These are phyloP conservation scores for Protomyces arabidopsidicola DNA, from an alignment of 1,139 yeast genomes.

Conservation along the genomic window DNA sequence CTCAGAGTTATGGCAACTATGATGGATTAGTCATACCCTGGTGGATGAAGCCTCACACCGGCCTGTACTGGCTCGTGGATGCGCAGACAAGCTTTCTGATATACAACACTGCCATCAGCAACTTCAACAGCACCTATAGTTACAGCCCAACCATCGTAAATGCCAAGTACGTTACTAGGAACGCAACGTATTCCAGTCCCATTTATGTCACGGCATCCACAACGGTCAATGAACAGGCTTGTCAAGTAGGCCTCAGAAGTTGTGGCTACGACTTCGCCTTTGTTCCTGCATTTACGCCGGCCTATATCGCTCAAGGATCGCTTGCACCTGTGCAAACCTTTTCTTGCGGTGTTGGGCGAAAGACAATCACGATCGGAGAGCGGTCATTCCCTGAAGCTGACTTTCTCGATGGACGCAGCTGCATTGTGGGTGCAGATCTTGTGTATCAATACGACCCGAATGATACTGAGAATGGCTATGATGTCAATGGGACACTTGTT, in stretches of 20 bases:
- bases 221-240: neutral
- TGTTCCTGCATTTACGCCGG: neutral
- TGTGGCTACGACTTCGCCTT: neutral
- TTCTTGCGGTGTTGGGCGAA: neutral
- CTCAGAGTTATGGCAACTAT: neutral
- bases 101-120: neutral
- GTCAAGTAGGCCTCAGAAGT: neutral
- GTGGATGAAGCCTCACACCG: neutral
- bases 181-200: neutral
- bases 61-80: neutral
- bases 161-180: neutral
- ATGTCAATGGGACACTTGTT: neutral
- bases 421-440: neutral
- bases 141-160: neutral
- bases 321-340: neutral
- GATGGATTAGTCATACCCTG: neutral
- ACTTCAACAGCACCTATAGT: neutral
- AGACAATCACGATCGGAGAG: neutral
- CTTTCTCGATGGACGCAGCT: neutral
- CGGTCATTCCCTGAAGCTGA: neutral
- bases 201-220: neutral
- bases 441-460: neutral
- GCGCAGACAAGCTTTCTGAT: neutral
- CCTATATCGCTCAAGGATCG: neutral
- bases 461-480: neutral